Percentiles rank a stretch among this genome's conserved stretches.
Evolutionary conservation across 2,329 filamentous ascomycete genomes (phyloP).

Genomic region (Calonectria pteridis): DNA sequence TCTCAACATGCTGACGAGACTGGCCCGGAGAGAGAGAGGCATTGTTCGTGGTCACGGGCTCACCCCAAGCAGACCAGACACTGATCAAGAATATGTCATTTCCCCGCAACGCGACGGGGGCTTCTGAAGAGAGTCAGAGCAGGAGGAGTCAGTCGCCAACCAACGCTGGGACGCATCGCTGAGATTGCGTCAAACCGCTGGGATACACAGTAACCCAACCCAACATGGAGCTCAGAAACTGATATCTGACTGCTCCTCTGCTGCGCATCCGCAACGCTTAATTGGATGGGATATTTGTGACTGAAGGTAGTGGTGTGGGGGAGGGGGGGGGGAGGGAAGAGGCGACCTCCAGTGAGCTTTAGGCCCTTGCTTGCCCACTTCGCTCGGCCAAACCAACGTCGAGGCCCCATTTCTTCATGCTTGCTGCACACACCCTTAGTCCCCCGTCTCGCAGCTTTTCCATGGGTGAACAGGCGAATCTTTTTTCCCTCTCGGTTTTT

Average conservation of each 20-base stretch:
- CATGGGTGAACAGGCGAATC: background rate
- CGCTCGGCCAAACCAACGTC: background rate
- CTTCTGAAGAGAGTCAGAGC: background rate
- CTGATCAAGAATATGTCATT: constrained; percentile 21
- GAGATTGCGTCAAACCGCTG: constrained; percentile 32
- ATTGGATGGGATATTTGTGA: constrained; percentile 32
- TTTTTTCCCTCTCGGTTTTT: background rate
- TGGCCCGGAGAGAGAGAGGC: background rate
- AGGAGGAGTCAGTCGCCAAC: constrained; percentile 5
- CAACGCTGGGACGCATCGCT: background rate
- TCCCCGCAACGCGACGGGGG: constrained; percentile 37
- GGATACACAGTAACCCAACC: constrained; percentile 24
- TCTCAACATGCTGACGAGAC: constrained; percentile 2
- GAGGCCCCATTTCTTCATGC: constrained; percentile 5
- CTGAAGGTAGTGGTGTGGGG: background rate
- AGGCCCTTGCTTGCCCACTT: background rate
- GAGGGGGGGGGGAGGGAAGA: constrained; percentile 32
- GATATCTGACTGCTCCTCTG: constrained; percentile 41
- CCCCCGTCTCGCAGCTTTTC: background rate
- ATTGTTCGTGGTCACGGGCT: constrained; percentile 4
- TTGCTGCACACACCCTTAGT: constrained; percentile 10
- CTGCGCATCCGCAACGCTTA: constrained; percentile 11
- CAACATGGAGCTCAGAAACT: constrained; percentile 38
- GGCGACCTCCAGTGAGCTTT: background rate
- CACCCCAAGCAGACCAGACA: constrained; percentile 9